Base-by-base conservation (phyloP, 352 stramenopile genomes). In the Phytophthora palmivora region DNA sequence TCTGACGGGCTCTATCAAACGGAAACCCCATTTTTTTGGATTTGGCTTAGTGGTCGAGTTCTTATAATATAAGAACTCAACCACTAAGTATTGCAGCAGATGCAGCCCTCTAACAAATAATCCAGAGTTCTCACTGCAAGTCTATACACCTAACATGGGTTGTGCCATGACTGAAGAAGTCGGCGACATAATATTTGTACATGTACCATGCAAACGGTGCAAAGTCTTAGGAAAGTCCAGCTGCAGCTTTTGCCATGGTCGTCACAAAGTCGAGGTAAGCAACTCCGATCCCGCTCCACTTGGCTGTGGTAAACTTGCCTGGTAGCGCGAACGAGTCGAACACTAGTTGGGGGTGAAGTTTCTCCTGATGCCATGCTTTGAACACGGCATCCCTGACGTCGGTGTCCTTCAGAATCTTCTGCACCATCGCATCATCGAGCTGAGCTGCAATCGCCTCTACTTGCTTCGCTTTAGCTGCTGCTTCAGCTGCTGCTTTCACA, bases 401-500 rank as follows among this genome's bases (percentile, higher is more conserved):
- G 11, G 24, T 10, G 18, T 41, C 16, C 28, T 42, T 59, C n/a
- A 59, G 39, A 15, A 59, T 59, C n/a, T 28, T 30, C 19, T 45
- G 8, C 16, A 41, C 28, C 4, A 30, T 45, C 11, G 14, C 38
- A 30, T 59, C 51, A 44, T 59, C 51, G 18, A 59, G 21, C 36
- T 59, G 51, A 15, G 42, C 39, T 22, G 28, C 51, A 16, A 59
- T n/a, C n/a, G n/a, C n/a, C 21, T 30, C 18, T 51, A 38, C 28
- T 15, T 15, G 22, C 39, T 50, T 50, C n/a, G n/a, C n/a, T 36
- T 38, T 32, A 26, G 39, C 51, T 37, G 39, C 38, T 9, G 51
- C 38, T 41, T 50, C 24, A 58, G 51, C 38, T 12, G 38, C 51
- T 34, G 28, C 39, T 32, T 59, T 59, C 19, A 42, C 51, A 24